A percentile compares a stretch with the other conserved stretches of the same genome.
Conservation (phyloP, 75 land plant genomes). For the Selaginella moellendorffii region DNA sequence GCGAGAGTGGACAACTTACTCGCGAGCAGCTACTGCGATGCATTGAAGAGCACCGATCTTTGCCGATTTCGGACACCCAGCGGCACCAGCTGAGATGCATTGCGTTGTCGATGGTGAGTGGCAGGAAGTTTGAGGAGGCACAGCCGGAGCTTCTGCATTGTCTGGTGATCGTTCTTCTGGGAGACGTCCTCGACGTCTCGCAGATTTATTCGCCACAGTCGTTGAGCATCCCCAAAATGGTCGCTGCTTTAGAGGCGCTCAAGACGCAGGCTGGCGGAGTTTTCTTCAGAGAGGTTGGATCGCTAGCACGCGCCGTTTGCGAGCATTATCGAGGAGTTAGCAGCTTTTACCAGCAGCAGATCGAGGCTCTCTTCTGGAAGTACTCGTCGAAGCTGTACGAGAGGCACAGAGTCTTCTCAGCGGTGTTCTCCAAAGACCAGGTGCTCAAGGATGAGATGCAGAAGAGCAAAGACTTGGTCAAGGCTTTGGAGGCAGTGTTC, state of each 20-base stretch:
- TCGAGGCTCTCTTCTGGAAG: background rate
- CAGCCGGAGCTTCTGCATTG: background rate
- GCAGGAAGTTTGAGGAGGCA: too few species aligned
- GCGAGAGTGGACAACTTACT: too few species aligned
- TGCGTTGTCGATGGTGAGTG: too few species aligned
- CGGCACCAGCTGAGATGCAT: too few species aligned
- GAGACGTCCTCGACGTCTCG: background rate
- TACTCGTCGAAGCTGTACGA: background rate
- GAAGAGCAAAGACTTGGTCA: slow-evolving; percentile 38
- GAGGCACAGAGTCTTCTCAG: background rate
- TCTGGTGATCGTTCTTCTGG: background rate
- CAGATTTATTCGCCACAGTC: background rate
- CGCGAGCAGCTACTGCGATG: too few species aligned
- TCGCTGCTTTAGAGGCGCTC: too few species aligned
- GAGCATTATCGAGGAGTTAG: background rate
- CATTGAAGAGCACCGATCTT: too few species aligned
- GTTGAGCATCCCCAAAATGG: background rate
- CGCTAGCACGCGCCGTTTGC: background rate
- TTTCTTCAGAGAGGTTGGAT: background rate
- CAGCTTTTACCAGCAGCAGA: background rate
- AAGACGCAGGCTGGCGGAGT: background rate
- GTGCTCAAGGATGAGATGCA: background rate
- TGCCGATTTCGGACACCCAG: too few species aligned
- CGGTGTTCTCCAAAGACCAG: background rate
- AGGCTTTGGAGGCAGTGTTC: slow-evolving; percentile 61